Evolutionary conservation across 2,329 filamentous ascomycete genomes (phyloP).

Genomic region (Pyricularia grisea): DNA sequence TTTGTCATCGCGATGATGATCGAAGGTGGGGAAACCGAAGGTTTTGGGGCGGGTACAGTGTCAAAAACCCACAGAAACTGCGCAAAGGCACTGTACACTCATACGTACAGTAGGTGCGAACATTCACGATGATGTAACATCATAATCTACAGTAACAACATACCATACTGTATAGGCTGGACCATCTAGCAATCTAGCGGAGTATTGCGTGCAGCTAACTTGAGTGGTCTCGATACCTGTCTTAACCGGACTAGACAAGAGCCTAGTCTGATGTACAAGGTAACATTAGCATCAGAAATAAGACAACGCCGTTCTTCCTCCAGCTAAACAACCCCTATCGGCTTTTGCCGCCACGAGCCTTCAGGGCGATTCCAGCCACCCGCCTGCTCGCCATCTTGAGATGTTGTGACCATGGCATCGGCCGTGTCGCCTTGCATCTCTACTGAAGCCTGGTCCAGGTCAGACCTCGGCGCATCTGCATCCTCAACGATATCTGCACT

Average conservation of each 20-base stretch:
- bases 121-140: not conserved
- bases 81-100: not conserved
- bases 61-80: not conserved
- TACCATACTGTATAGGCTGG: too few species aligned
- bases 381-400: constrained; percentile 5
- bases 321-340: constrained; percentile 42
- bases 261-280: not conserved
- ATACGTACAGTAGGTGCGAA: too few species aligned
- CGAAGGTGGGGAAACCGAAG: not conserved
- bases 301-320: constrained; percentile 6
- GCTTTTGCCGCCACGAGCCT: constrained; percentile 46
- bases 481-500: constrained; percentile 10
- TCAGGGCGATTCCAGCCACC: constrained; percentile 38
- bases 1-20: not conserved
- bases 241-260: not conserved
- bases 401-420: not conserved
- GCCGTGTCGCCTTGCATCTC: constrained; percentile 3
- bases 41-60: not conserved
- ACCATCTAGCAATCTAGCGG: too few species aligned
- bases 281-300: not conserved
- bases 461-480: constrained; percentile 15
- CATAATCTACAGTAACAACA: not conserved
- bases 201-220: not conserved
- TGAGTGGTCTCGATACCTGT: not conserved
- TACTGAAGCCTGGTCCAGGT: constrained; percentile 14